A percentile compares a stretch with the other conserved stretches of the same genome.
phyloP scores from a whole-genome alignment of 176 grass and related monocot genomes.

The Musa acuminata region DNA sequence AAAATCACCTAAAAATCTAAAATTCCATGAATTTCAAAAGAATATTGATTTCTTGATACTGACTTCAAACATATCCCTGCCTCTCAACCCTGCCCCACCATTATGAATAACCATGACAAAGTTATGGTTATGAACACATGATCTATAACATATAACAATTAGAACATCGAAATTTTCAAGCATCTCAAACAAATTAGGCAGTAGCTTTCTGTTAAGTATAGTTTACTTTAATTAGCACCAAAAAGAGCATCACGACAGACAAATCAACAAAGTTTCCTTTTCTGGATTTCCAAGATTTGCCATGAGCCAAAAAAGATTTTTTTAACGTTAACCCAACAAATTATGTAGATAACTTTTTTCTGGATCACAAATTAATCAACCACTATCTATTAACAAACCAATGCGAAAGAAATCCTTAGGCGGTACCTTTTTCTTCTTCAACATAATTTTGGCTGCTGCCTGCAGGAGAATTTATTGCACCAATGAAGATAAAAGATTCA shows the following conservation, averaged over 20 bases:
- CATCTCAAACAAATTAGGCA: no score
- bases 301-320: neutral
- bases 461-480: slow-evolving; percentile 29
- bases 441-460: slow-evolving; percentile 97
- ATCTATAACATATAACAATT: neutral
- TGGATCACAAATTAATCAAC: neutral
- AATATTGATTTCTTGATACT: no score
- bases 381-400: neutral
- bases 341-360: neutral
- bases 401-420: neutral
- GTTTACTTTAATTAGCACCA: no score
- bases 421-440: slow-evolving; percentile 88
- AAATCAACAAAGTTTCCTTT: no score
- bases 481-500: slow-evolving; percentile 17
- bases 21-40: neutral
- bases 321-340: neutral
- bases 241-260: no score
- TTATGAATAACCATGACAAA: neutral
- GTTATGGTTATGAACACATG: neutral
- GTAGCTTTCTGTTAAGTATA: no score
- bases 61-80: no score
- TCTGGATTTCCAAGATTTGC: neutral
- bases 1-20: neutral
- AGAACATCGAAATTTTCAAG: no score
- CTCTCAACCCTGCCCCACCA: no score